Conservation (phyloP, 306 rosid species). For the Vigna mungo region DNA sequence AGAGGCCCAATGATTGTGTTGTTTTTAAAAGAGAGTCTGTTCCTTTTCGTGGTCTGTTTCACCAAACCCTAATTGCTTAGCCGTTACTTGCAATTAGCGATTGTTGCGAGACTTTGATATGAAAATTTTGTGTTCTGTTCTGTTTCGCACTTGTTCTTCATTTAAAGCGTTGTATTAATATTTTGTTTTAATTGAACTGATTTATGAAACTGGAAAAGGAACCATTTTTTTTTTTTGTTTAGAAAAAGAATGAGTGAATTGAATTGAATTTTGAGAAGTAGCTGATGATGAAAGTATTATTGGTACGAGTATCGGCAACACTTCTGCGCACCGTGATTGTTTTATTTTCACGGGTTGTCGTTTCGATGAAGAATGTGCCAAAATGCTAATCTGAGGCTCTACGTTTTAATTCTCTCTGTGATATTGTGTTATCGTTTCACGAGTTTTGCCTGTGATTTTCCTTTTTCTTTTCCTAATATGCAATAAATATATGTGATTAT, state of each 20-base stretch:
- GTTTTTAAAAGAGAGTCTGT: neutral
- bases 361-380: conserved; percentile 76
- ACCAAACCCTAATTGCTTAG: conserved; percentile 24
- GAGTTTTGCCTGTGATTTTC: neutral
- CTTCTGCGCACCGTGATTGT: conserved; percentile 61
- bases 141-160: neutral
- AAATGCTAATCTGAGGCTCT: conserved; percentile 77
- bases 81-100: neutral
- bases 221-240: neutral
- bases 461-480: neutral
- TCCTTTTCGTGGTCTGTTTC: too few species aligned
- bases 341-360: conserved; percentile 59
- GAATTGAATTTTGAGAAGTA: neutral
- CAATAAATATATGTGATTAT: conserved; percentile 4
- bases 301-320: conserved; percentile 60
- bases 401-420: neutral
- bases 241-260: too few species aligned
- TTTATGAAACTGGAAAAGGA: neutral
- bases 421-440: neutral
- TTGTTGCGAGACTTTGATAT: neutral
- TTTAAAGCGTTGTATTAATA: too few species aligned
- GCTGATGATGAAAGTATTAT: conserved; percentile 54
- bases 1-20: neutral
- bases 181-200: neutral
- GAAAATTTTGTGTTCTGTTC: neutral